A percentile compares a stretch with the other conserved stretches of the same genome.
Evolutionary conservation across 2,329 filamentous ascomycete species (phyloP).

Genomic region (Pseudocercospora macadamiae): DNA sequence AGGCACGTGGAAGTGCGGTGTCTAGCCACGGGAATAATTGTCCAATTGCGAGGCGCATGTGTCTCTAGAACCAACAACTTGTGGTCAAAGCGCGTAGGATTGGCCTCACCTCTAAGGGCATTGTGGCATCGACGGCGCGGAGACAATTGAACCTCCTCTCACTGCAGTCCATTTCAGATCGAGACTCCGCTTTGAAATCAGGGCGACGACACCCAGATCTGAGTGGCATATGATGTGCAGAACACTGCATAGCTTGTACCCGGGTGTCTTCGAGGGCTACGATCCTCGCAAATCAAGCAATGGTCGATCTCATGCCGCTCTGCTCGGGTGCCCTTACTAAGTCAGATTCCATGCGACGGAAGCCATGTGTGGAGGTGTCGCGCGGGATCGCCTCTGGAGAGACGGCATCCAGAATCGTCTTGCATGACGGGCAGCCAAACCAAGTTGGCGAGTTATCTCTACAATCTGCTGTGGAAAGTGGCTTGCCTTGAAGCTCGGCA

Average conservation of each 20-base stretch:
- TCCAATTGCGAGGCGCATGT: background rate
- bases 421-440: conserved; percentile 1
- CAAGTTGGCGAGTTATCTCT: background rate
- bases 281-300: background rate
- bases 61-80: background rate
- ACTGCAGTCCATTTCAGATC: background rate
- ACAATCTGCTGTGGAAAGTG: background rate
- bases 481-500: background rate
- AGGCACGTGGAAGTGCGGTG: background rate
- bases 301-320: background rate
- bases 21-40: background rate
- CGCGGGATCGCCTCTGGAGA: background rate
- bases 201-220: background rate
- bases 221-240: background rate
- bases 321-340: background rate
- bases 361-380: background rate
- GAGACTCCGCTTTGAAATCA: background rate
- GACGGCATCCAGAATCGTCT: background rate
- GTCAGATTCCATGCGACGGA: background rate
- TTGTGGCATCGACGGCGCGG: background rate
- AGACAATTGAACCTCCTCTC: background rate
- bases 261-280: background rate
- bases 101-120: too few species aligned
- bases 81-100: background rate
- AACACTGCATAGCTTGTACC: too few species aligned